Percentiles rank a stretch among this genome's conserved stretches.
Conservation (phyloP, 2,329 filamentous ascomycete species). For the Aquanectria penicillioides region DNA sequence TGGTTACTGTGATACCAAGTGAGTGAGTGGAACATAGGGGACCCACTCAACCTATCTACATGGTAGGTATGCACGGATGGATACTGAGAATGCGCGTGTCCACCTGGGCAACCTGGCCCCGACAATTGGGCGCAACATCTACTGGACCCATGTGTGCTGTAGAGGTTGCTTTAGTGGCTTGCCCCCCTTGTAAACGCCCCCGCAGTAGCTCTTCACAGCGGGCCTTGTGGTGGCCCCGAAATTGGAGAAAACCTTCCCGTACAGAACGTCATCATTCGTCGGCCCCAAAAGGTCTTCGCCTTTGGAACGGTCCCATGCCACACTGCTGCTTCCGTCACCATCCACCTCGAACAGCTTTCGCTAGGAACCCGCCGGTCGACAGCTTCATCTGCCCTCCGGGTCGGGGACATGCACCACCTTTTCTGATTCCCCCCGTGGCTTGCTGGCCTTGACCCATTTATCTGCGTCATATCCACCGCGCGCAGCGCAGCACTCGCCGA, state of each 20-base stretch:
- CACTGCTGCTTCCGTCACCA: constrained; percentile 25
- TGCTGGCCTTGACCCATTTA: constrained; percentile 17
- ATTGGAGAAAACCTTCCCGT: constrained; percentile 25
- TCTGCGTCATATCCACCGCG: constrained; percentile 15
- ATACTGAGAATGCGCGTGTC: no score
- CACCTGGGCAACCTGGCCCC: constrained; percentile 1
- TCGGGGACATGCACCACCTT: constrained; percentile 15
- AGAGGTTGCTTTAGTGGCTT: constrained; percentile 25
- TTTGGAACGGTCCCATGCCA: constrained; percentile 17
- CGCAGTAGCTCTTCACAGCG: constrained; percentile 23
- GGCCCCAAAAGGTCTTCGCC: constrained; percentile 31
- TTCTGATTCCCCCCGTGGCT: constrained; percentile 11
- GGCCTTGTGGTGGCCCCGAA: constrained; percentile 7
- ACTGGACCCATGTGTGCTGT: constrained; percentile 8
- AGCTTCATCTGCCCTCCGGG: not conserved
- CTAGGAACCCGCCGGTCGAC: not conserved
- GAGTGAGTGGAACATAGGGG: no score
- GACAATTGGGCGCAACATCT: not conserved
- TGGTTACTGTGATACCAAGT: no score
- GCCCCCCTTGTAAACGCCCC: constrained; percentile 21
- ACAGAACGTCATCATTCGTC: constrained; percentile 37
- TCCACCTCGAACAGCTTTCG: constrained; percentile 1
- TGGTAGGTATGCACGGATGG: no score
- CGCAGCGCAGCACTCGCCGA: constrained; percentile 10
- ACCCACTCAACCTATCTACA: no score